Base-by-base conservation (phyloP, 805 yeast genomes). In the Kodamaea laetipori region DNA sequence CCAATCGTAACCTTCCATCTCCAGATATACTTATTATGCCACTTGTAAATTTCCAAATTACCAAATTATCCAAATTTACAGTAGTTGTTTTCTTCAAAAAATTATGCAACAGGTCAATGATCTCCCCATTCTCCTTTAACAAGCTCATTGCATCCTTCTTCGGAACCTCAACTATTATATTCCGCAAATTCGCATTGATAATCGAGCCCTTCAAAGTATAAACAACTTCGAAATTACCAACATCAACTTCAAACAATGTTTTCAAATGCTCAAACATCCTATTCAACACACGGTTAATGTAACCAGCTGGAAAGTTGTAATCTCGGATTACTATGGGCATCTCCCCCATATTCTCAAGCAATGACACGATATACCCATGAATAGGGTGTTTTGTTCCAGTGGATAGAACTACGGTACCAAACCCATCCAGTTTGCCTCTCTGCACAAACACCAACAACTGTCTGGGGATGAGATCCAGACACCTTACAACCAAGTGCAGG, bases 1-100 rank as follows among this genome's bases (percentile, higher is more conserved):
- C 52, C 43, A 61, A 36, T 28, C 53, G 57, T 15, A 61, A 32
- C 35, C 46, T 56, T 10, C 66, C 67, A 11, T 62, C 66, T 6
- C 41, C 44, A 2, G 57, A 48, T 6, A 62, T 37, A 37, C 48
- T 51, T 10, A 61, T 25, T 11, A 60, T 32, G 11, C 45, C 40
- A 13, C 61, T 49, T 6, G 46, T 44, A 35, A 63, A 53, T 41
- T 51, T 54, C 4, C 37, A 37, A 6, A 65, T 39, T 6, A 46
- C 34, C 32, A 66, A 45, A 26, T 57, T 56, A 3, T 49, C 45
- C 19, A 63, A 50, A 13, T 51, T 48, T 5, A 64, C 27, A 25
- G 52, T 50, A n/a, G 65, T 58, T 9, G 49, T 41, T 6, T 38
- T 31, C 23, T 51, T 41, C 23, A 66, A 34, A 34, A 58, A 62